Conservation (phyloP, 1,284 basidiomycete genomes). For the Tilletiaria anomala region DNA sequence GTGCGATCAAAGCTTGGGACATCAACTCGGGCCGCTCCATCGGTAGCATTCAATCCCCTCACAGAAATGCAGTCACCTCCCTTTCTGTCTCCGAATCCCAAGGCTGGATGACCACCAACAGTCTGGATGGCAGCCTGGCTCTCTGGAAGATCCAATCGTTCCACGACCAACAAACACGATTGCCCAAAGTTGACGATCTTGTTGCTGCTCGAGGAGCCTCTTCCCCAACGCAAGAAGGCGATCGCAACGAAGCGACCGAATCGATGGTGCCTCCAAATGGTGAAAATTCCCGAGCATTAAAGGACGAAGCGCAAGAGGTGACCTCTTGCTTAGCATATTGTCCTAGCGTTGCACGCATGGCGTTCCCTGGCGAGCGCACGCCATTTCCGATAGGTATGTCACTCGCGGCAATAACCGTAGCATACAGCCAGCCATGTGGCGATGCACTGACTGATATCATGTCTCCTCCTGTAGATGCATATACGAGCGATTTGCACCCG, state of each 20-base stretch:
- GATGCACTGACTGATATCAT: neutral
- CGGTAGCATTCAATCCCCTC: constrained; percentile 2
- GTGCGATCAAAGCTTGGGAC: constrained; percentile 7
- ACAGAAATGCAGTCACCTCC: constrained; percentile 9
- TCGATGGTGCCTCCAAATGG: no score
- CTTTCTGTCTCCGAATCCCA: neutral
- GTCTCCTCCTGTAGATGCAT: neutral
- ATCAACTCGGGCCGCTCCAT: constrained; percentile 4
- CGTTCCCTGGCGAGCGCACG: neutral
- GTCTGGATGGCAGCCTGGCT: constrained; percentile 11
- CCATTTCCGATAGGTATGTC: neutral
- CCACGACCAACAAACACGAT: neutral
- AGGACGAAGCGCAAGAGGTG: neutral
- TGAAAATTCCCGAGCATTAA: no score
- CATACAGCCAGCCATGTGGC: neutral
- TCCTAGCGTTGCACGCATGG: neutral
- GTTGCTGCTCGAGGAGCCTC: neutral
- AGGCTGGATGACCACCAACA: constrained; percentile 4
- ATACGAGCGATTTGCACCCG: neutral
- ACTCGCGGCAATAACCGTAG: neutral
- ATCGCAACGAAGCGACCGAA: no score
- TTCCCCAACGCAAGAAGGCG: no score
- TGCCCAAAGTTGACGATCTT: neutral
- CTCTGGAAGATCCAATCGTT: constrained; percentile 5
- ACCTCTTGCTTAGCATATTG: neutral